phyloP scores from a whole-genome alignment of 768 basidiomycete species.

The Boletales sp. region DNA sequence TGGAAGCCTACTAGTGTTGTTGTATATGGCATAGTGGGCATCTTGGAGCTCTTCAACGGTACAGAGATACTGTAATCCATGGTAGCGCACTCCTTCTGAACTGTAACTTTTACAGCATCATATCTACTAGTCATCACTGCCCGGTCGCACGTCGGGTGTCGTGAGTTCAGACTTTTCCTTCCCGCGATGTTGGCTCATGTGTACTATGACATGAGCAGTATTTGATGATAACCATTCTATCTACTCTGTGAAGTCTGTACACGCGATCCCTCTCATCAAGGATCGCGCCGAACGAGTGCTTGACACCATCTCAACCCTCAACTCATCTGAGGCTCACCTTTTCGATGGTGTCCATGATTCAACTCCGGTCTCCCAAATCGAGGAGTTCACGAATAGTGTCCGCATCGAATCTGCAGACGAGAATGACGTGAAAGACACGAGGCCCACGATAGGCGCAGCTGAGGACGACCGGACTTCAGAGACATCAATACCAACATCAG shows the following conservation, averaged over 20 bases:
- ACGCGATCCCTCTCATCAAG: constrained; percentile 68
- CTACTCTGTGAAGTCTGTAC: constrained; percentile 65
- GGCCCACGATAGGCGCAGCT: constrained; percentile 26
- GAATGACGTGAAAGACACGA: constrained; percentile 44
- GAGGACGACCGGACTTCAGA: constrained; percentile 33
- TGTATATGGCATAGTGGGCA: constrained; percentile 74
- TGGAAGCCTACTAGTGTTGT: constrained; percentile 58
- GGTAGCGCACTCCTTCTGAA: constrained; percentile 9
- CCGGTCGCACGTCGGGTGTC: constrained; percentile 56
- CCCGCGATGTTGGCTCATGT: not conserved
- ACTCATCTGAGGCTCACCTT: constrained; percentile 25
- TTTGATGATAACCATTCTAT: constrained; percentile 59
- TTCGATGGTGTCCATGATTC: constrained; percentile 21
- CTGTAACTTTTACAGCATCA: constrained; percentile 46
- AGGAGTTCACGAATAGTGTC: constrained; percentile 16
- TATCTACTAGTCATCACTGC: constrained; percentile 73
- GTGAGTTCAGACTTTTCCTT: constrained; percentile 41
- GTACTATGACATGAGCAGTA: constrained; percentile 41
- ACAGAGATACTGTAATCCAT: constrained; percentile 5
- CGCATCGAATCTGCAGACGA: constrained; percentile 55
- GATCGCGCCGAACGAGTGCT: constrained; percentile 56
- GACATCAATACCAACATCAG: constrained; percentile 54
- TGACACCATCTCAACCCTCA: constrained; percentile 50
- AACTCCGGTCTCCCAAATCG: constrained; percentile 3
- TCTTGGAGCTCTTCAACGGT: constrained; percentile 73